Base-by-base conservation (phyloP, 805 yeast genomes). In the Danielia oregonensis region DNA sequence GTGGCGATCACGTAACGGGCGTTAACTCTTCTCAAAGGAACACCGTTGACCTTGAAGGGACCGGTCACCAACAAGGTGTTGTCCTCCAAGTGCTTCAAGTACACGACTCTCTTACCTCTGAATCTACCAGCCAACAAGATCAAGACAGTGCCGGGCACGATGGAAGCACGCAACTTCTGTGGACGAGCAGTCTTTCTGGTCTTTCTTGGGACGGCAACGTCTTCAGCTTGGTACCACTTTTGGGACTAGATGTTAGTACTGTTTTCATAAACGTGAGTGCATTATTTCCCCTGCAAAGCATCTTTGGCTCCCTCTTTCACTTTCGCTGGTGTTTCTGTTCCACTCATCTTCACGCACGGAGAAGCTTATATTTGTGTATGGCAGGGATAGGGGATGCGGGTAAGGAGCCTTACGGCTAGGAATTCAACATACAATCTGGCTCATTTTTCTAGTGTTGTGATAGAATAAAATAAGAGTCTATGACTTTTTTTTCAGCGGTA, bases 81-180 rank as follows among this genome's bases (percentile, higher is more conserved):
- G 82, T 93, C 97, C 76, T 88, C 96, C 66, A 93, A 80, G 72
- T 83, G 74, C 83, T 91, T 91, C 70, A 91, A 82, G 84, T 84
- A 85, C 52, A 91, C 97, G 60, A 93, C 98, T 78, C 97, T 89
- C 86, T 91, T 93, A 72, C 98, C 98, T 76, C 98, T 86, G 95
- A 88, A 91, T 75, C 96, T 87, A 69, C 98, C 98, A 62, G 97
- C 97, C 68, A 91, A 81, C 70, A 91, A 76, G 72, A 91, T 91
- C 68, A 93, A 78, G 56, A 91, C 97, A 64, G 97, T 85, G 70
- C 98, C 98, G 72, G 97, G 97, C 55, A 85, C 94, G 63, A 91
- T 78, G 49, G 96, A 84, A 62, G 95, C 78, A 74, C 97, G 88
- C 72, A 93, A 79, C 74, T 85, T 85, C 74, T 87, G 93, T 64